Base-by-base conservation (phyloP, 2,329 filamentous ascomycete genomes). In the Aureobasidium melanogenum region DNA sequence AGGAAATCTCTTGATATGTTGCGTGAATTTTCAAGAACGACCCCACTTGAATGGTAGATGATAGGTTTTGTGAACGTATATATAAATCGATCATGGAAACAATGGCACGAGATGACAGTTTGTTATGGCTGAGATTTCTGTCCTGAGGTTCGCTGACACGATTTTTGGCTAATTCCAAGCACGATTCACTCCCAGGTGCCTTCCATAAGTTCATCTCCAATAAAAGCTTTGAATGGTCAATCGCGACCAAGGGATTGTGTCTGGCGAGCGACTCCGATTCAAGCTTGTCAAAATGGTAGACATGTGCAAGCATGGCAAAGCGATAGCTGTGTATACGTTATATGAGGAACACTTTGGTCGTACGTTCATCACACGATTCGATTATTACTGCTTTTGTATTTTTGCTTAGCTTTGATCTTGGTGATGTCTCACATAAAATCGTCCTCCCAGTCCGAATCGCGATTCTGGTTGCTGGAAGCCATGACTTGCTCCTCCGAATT, bases 401-500 rank as follows among this genome's bases (percentile, higher is more conserved):
- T 30, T 19, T 47, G 44, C 44, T 17, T 17, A 19, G 8, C 9
- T 0, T 5, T 19, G 3, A 22, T 19, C n/a, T 51, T 36, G 30
- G 15, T 9, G 28, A 17, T 17, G 17, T 5, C 34, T 61, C 67
- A 74, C 91, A 96, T 95, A 71, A 99, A 99, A 71, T 99, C 93
- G 63, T 97, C 92, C 70, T 90, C 83, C 77, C 89, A 92, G 72
- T 89, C 80, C 63, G 85, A 83, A 64, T 82, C 81, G 15, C 91
- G 84, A 70, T 96, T 86, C 75, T 97, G 89, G 74, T 99, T 99
- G 77, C 87, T 96, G 60, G 85, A 85, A 24, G 74, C 77, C 46
- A 85, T 85, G 77, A 96, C 81, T 68, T 88, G 88, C 62, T 96
- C 89, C 59, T 95, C 91, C 5, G 83, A 85, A 74, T 96, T 91